Evolutionary conservation across 495 filamentous ascomycete species (phyloP).

Genomic region (Lindgomyces ingoldianus): DNA sequence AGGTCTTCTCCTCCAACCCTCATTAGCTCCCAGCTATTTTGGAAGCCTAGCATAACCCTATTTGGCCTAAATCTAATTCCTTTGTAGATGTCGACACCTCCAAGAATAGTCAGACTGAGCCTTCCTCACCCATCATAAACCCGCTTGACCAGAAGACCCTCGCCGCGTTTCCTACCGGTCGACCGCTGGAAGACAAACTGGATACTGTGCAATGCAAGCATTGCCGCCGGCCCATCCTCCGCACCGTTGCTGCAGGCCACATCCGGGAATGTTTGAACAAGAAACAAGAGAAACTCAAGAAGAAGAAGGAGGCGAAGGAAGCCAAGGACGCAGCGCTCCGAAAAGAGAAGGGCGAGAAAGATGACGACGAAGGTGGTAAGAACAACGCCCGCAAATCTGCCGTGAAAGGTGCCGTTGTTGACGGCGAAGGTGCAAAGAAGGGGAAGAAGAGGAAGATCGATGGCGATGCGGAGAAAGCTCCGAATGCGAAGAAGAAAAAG

Average conservation of each 20-base stretch:
- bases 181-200: constrained; percentile 55
- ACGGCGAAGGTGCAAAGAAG: constrained; percentile 63
- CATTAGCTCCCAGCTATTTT: not conserved
- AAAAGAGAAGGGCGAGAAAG: constrained; percentile 47
- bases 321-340: constrained; percentile 54
- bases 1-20: constrained; percentile 4
- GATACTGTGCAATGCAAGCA: constrained; percentile 48
- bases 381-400: constrained; percentile 49
- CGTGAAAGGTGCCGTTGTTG: constrained; percentile 68
- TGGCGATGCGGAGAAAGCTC: constrained; percentile 65
- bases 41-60: too few relatives aligned
- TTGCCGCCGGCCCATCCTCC: constrained; percentile 48
- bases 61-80: not conserved
- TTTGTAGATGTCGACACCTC: constrained; percentile 18
- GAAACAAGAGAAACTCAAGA: constrained; percentile 53
- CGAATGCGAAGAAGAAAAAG: constrained; percentile 89
- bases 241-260: constrained; percentile 41
- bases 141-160: constrained; percentile 68
- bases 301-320: constrained; percentile 53
- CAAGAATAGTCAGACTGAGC: constrained; percentile 27
- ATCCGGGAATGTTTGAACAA: constrained; percentile 48
- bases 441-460: constrained; percentile 95
- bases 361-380: constrained; percentile 37
- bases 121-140: constrained; percentile 64
- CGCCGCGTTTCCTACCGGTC: constrained; percentile 70